Evolutionary conservation across 2,329 filamentous ascomycete genomes (phyloP), one percentile per base, ranked within the genome.

Genomic region (Paraconiothyrium brasiliense): DNA sequence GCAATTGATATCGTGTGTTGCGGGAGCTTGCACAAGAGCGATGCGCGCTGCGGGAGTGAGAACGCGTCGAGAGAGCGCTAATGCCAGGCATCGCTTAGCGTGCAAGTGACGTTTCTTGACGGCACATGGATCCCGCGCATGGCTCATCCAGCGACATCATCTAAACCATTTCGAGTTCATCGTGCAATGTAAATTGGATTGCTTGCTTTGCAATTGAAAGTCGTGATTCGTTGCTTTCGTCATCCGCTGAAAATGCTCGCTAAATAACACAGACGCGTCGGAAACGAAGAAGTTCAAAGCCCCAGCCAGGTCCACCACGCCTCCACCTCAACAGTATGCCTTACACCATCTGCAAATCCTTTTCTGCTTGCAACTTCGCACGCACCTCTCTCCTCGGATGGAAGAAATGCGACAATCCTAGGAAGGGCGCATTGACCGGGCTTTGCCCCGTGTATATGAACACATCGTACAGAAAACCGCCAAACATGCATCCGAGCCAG

Each of bases 401-500:
- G 9, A 67, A 56, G 1, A 90, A 69, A 30, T 85, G 80, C 67
- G 84, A 84, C n/a, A 92, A 71, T 0, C 90, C 89, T 70, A 91
- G 75, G 78, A 83, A 89, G 0, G 89, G 89, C 0, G 84, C 88
- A 77, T 92, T 92, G 67, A 92, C 82, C 0, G 90, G 89, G 66
- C 85, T 90, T n/a, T 89, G 76, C 3, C 90, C 90, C 0, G 88
- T 90, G 73, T 89, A 93, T 43, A 93, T 48, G 81, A 78, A 77
- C 2, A 73, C 32, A 64, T 78, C 73, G 35, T 77, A 76, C 24
- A 77, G 54, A 24, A 74, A 71, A 0, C 67, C 73, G 1, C 75
- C 71, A 58, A 75, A 76, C 3, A 66, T 62, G 56, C 73, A 74
- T 1, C 90, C 90, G 10, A 85, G 75, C 71, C 92, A 92, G 0